Evolutionary conservation across 2,329 filamentous ascomycete species (phyloP).

Genomic region (Xylariaceae sp.): DNA sequence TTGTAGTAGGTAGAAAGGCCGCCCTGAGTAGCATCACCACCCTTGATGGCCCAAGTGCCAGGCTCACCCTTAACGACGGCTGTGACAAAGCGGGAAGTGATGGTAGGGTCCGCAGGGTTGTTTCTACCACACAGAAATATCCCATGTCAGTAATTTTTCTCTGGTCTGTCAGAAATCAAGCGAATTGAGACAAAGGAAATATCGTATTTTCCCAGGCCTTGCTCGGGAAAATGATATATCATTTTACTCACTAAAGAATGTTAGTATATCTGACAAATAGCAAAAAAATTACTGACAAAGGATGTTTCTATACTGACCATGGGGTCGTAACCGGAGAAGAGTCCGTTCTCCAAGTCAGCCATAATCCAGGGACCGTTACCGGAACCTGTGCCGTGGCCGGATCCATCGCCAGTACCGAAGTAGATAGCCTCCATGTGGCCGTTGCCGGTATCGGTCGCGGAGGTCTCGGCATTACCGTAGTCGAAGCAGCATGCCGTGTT

Average conservation of each 20-base stretch:
- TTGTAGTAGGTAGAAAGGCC: slow-evolving; percentile 54
- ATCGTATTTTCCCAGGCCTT: no score
- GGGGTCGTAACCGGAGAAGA: slow-evolving; percentile 52
- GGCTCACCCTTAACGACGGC: slow-evolving; percentile 52
- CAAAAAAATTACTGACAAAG: no score
- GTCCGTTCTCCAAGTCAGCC: slow-evolving; percentile 63
- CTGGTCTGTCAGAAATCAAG: no score
- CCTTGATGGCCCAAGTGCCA: slow-evolving; percentile 56
- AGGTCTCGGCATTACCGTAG: slow-evolving; percentile 54
- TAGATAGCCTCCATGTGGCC: slow-evolving; percentile 68
- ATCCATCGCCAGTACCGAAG: slow-evolving; percentile 46
- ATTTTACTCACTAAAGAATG: no score
- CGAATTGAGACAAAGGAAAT: no score
- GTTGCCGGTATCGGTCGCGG: slow-evolving; percentile 48
- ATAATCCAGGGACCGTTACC: slow-evolving; percentile 62
- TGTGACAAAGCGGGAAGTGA: slow-evolving; percentile 53
- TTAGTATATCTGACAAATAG: no score
- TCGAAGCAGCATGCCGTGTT: slow-evolving; percentile 54
- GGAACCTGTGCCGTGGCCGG: slow-evolving; percentile 50
- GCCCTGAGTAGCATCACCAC: slow-evolving; percentile 51
- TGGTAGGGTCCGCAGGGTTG: slow-evolving; percentile 49
- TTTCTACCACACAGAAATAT: no score
- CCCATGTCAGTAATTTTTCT: no score
- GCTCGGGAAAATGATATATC: no score
- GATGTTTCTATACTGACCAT: no score